phyloP scores from a whole-genome alignment of 2,329 filamentous ascomycete genomes.

The Neonectria ditissima region DNA sequence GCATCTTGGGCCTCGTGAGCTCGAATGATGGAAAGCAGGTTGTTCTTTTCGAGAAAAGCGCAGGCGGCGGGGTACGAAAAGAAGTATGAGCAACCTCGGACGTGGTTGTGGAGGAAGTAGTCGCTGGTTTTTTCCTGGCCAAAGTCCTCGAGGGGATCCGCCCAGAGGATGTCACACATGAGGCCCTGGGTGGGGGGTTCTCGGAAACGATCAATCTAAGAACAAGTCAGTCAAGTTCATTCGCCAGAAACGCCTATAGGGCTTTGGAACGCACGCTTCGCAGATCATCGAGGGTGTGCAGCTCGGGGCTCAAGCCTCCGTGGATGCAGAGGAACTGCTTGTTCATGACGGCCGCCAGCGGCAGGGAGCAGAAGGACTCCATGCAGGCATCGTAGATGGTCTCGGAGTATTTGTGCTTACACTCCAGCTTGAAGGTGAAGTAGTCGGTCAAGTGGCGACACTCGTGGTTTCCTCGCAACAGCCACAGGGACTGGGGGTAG shows the following conservation, averaged over 20 bases:
- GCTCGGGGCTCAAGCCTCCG: constrained; percentile 92
- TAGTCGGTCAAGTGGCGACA: constrained; percentile 99
- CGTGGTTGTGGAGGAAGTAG: constrained; percentile 98
- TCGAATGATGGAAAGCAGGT: constrained; percentile 94
- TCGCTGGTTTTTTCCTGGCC: constrained; percentile 98
- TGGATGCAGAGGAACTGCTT: constrained; percentile 99
- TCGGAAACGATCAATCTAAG: constrained; percentile 93
- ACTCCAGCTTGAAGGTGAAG: constrained; percentile 99
- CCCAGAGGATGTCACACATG: constrained; percentile 99
- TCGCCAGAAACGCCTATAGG: not conserved
- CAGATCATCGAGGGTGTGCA: constrained; percentile 95
- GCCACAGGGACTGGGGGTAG: constrained; percentile 97
- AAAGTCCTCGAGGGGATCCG: constrained; percentile 97
- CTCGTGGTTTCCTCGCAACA: constrained; percentile 97
- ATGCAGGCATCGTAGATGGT: constrained; percentile 96
- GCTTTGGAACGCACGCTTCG: constrained; percentile 74
- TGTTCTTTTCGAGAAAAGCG: constrained; percentile 98
- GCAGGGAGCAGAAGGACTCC: constrained; percentile 95
- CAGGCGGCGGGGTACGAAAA: constrained; percentile 98
- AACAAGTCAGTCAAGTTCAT: constrained; percentile 29
- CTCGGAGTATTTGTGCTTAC: constrained; percentile 99
- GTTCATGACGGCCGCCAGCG: constrained; percentile 98
- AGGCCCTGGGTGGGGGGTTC: constrained; percentile 97
- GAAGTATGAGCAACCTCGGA: constrained; percentile 98
- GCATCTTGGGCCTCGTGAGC: constrained; percentile 99